Percentiles rank a stretch among this genome's conserved stretches.
These are phyloP conservation scores for Fusarium neocosmosporiellum DNA, from an alignment of 2,329 filamentous ascomycete genomes.

Conservation along the genomic window DNA sequence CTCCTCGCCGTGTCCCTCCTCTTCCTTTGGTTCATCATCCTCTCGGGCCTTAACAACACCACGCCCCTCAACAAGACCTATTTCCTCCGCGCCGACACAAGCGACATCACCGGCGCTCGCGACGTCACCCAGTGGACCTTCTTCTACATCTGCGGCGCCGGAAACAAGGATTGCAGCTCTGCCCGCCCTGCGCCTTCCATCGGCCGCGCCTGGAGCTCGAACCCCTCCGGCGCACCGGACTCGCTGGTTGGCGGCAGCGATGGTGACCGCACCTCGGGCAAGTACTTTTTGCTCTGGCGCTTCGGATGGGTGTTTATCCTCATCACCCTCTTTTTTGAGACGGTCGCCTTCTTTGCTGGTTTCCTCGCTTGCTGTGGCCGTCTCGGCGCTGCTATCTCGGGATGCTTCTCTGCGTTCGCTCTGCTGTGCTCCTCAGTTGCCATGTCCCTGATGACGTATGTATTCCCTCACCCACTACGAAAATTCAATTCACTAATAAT, in stretches of 20 bases:
- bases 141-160: slow-evolving; percentile 81
- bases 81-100: slow-evolving; percentile 85
- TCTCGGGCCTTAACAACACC: slow-evolving; percentile 62
- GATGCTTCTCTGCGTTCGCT: slow-evolving; percentile 66
- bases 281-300: slow-evolving; percentile 86
- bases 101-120: slow-evolving; percentile 76
- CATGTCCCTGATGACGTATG: slow-evolving; percentile 81
- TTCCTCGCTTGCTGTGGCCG: slow-evolving; percentile 78
- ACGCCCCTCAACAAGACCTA: slow-evolving; percentile 78
- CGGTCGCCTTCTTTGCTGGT: slow-evolving; percentile 73
- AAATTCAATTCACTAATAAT: slow-evolving; percentile 15
- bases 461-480: slow-evolving; percentile 4
- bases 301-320: slow-evolving; percentile 95
- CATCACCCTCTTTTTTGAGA: slow-evolving; percentile 83
- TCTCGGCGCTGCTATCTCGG: slow-evolving; percentile 75
- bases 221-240: slow-evolving; percentile 57
- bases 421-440: slow-evolving; percentile 77
- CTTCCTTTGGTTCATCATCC: slow-evolving; percentile 69
- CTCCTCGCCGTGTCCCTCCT: slow-evolving; percentile 64
- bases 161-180: slow-evolving; percentile 72
- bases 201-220: slow-evolving; percentile 74
- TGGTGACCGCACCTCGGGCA: slow-evolving; percentile 63
- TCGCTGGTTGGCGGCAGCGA: slow-evolving; percentile 64
- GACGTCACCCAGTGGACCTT: slow-evolving; percentile 85
- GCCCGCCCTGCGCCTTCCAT: slow-evolving; percentile 73